These are phyloP conservation scores for Vachellia pachyceras DNA, from an alignment of 306 rosid species.

Conservation along the genomic window DNA sequence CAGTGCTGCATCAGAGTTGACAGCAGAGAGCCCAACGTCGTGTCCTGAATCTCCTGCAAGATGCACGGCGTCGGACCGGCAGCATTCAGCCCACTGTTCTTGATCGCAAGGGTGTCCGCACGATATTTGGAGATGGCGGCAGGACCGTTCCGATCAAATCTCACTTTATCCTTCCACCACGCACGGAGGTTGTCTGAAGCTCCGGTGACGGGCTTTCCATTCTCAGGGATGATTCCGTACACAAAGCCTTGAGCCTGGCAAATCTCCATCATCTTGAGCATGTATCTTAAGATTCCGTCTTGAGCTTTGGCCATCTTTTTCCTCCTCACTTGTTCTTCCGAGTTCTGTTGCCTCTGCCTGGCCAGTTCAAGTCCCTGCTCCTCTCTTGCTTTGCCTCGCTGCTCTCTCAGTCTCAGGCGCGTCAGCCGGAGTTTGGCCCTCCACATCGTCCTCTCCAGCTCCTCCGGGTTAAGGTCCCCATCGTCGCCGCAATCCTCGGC, in stretches of 20 bases:
- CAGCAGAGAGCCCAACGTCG: constrained; percentile 83
- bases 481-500: constrained; percentile 78
- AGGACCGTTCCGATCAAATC: constrained; percentile 89
- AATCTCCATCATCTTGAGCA: constrained; percentile 94
- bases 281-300: constrained; percentile 83
- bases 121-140: constrained; percentile 85
- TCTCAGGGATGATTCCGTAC: constrained; percentile 86
- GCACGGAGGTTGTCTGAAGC: constrained; percentile 90
- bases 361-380: constrained; percentile 55
- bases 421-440: constrained; percentile 65
- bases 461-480: constrained; percentile 50
- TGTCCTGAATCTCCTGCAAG: constrained; percentile 85
- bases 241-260: constrained; percentile 94
- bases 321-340: constrained; percentile 87
- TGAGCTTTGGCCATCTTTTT: constrained; percentile 93
- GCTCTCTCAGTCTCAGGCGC: constrained; percentile 40
- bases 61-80: constrained; percentile 77
- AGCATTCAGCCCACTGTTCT: constrained; percentile 61
- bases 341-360: constrained; percentile 59
- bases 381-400: constrained; percentile 48
- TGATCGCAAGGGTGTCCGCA: constrained; percentile 59
- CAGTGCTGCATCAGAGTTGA: constrained; percentile 96
- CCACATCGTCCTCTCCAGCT: constrained; percentile 90
- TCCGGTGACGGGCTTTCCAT: constrained; percentile 87
- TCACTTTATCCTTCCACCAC: constrained; percentile 95